A percentile compares a stretch with the other conserved stretches of the same genome.
phyloP scores from a whole-genome alignment of 1,139 yeast genomes.

The Candida freyschussii region DNA sequence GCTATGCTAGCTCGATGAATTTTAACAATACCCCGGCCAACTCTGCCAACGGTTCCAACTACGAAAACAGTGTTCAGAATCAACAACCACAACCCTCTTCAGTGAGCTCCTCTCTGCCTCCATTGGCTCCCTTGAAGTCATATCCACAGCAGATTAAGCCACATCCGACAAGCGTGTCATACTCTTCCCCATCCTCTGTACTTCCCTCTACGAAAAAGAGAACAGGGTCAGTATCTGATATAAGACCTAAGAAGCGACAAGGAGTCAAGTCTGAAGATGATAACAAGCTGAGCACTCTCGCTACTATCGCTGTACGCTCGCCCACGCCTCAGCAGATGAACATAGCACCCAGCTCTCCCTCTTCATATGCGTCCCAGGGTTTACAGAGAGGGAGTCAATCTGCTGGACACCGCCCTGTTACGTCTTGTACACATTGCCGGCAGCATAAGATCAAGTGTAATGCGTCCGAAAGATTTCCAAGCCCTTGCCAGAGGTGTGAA shows the following conservation, averaged over 20 bases:
- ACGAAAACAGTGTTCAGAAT: conserved; percentile 3
- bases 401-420: conserved; percentile 74
- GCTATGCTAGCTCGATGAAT: conserved; percentile 21
- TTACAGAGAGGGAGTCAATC: no score
- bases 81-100: conserved; percentile 1
- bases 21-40: conserved; percentile 5
- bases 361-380: no score
- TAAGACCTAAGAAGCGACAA: conserved; percentile 3
- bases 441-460: conserved; percentile 94
- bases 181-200: conserved; percentile 13
- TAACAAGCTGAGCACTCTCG: conserved; percentile 19
- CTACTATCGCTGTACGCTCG: conserved; percentile 13
- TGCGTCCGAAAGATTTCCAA: conserved; percentile 79
- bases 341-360: conserved; percentile 2
- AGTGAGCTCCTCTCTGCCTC: conserved; percentile 1
- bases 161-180: conserved; percentile 7
- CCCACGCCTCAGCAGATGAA: conserved; percentile 5
- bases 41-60: conserved; percentile 3
- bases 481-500: conserved; percentile 78
- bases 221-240: conserved; percentile 6
- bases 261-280: conserved; percentile 8
- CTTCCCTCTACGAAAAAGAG: conserved; percentile 18
- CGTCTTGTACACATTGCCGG: conserved; percentile 90
- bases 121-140: conserved; percentile 7
- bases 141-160: conserved; percentile 10